Conservation (phyloP, 495 filamentous ascomycete species). For the Daldinia bambusicola region DNA sequence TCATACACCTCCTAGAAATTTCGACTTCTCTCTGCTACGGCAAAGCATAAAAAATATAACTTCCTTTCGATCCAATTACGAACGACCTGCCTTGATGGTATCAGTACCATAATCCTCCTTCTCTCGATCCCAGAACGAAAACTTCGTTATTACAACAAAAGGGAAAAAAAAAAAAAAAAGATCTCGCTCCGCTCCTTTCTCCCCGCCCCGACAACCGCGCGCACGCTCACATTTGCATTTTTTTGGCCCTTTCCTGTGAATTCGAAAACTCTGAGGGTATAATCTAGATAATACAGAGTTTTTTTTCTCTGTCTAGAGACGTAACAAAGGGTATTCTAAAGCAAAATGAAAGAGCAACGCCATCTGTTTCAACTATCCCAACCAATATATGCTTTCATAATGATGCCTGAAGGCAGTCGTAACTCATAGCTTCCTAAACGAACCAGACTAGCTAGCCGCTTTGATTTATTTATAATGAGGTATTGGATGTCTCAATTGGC, state of each 20-base stretch:
- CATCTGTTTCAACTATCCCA: constrained; percentile 43
- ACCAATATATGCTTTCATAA: constrained; percentile 46
- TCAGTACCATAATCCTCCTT: constrained; percentile 19
- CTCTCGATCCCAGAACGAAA: constrained; percentile 11
- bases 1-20: not conserved
- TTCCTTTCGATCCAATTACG: constrained; percentile 23
- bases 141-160: constrained; percentile 18
- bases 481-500: constrained; percentile 23
- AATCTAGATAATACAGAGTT: constrained; percentile 32
- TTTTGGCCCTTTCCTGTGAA: constrained; percentile 27
- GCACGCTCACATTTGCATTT: constrained; percentile 17
- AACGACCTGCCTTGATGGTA: constrained; percentile 26
- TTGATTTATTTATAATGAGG: constrained; percentile 28
- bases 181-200: constrained; percentile 1
- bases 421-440: constrained; percentile 40
- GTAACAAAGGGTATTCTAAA: constrained; percentile 42
- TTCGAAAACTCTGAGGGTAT: constrained; percentile 37
- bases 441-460: constrained; percentile 18
- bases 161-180: constrained; percentile 4
- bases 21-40: constrained; percentile 32
- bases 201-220: not conserved
- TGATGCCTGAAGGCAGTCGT: constrained; percentile 40
- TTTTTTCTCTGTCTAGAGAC: constrained; percentile 13
- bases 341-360: constrained; percentile 27
- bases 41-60: constrained; percentile 9